phyloP scores from a whole-genome alignment of 2,329 filamentous ascomycete genomes.

The Penicillium sp. region DNA sequence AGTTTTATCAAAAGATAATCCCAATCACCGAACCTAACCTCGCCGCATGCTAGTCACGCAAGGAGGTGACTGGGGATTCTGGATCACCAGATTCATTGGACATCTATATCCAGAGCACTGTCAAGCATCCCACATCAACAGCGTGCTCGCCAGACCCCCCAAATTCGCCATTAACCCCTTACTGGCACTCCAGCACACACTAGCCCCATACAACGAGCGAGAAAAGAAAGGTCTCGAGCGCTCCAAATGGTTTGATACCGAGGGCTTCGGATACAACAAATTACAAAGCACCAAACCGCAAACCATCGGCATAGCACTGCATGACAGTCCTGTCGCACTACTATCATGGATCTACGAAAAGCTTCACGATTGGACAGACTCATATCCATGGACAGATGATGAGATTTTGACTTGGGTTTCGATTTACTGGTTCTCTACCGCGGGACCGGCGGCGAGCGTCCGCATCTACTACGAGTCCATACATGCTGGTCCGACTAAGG shows the following conservation, averaged over 20 bases:
- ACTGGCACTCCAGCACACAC: slow-evolving; percentile 45
- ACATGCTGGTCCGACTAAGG: slow-evolving; percentile 4
- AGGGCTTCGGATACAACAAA: slow-evolving; percentile 53
- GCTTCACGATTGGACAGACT: slow-evolving; percentile 74
- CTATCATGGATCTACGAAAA: slow-evolving; percentile 83
- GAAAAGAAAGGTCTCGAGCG: slow-evolving; percentile 19
- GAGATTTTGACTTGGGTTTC: slow-evolving; percentile 75
- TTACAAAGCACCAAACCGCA: slow-evolving; percentile 70
- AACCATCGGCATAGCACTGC: slow-evolving; percentile 68
- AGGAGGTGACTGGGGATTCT: slow-evolving; percentile 70
- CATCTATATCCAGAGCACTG: slow-evolving; percentile 59
- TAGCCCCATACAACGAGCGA: slow-evolving; percentile 18
- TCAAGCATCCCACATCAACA: slow-evolving; percentile 65
- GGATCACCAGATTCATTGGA: slow-evolving; percentile 64
- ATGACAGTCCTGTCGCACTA: slow-evolving; percentile 69
- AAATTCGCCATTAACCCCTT: slow-evolving; percentile 55
- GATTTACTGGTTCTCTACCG: slow-evolving; percentile 70
- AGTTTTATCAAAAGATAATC: not conserved
- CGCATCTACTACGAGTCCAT: slow-evolving; percentile 71
- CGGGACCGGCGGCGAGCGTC: slow-evolving; percentile 67
- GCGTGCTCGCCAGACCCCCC: slow-evolving; percentile 53
- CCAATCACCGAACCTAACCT: not conserved
- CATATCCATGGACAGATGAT: slow-evolving; percentile 72
- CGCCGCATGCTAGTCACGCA: slow-evolving; percentile 44
- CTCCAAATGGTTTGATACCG: slow-evolving; percentile 19